Evolutionary conservation across 768 basidiomycete species (phyloP).

Genomic region (Royoungia palumana): DNA sequence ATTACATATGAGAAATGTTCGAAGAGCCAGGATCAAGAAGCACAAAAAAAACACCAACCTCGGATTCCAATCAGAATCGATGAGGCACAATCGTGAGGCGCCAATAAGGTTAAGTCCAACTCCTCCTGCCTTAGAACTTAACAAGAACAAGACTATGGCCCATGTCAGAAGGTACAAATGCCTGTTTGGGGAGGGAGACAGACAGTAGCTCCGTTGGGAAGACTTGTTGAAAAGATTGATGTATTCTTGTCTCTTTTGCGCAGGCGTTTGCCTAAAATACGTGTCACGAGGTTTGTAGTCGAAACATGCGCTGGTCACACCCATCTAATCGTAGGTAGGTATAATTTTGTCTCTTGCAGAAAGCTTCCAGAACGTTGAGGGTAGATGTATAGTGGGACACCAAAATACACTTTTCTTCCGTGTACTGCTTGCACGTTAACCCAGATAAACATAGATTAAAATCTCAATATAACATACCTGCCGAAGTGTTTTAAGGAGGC

Average conservation of each 20-base stretch:
- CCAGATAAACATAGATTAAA: background rate
- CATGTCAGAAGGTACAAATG: constrained; percentile 1
- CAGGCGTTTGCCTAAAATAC: constrained; percentile 63
- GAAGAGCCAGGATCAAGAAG: background rate
- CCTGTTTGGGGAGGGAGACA: constrained; percentile 1
- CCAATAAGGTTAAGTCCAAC: constrained; percentile 93
- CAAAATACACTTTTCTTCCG: constrained; percentile 91
- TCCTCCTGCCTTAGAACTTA: constrained; percentile 95
- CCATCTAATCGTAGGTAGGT: constrained; percentile 87
- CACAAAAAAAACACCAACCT: constrained; percentile 50
- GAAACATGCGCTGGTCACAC: constrained; percentile 32
- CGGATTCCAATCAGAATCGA: constrained; percentile 96
- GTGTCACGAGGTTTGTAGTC: constrained; percentile 1
- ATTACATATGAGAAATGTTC: background rate
- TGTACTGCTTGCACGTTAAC: constrained; percentile 42
- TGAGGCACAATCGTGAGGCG: constrained; percentile 79
- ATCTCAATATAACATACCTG: constrained; percentile 39
- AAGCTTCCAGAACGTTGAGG: constrained; percentile 85
- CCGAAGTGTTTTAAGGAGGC: constrained; percentile 57
- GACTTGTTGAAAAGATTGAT: constrained; percentile 88
- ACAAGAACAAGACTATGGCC: constrained; percentile 73
- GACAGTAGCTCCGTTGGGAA: constrained; percentile 68
- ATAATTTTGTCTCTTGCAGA: constrained; percentile 73
- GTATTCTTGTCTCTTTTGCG: constrained; percentile 75
- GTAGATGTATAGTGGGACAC: constrained; percentile 98